These are phyloP conservation scores for Arctium lappa DNA, from an alignment of 129 eudicot species.

Conservation along the genomic window DNA sequence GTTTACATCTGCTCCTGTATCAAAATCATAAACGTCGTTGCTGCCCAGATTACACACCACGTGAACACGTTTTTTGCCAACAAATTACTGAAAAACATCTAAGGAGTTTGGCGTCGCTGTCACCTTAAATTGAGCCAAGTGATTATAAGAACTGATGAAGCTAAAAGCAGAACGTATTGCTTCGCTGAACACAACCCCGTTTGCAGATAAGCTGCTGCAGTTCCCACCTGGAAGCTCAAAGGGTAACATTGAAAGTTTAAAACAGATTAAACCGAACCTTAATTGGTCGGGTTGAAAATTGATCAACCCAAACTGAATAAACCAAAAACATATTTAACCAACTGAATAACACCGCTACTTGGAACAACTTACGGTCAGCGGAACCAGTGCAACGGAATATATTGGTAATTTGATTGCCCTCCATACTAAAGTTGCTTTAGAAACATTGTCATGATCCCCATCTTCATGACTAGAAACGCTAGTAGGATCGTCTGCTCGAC, in stretches of 20 bases:
- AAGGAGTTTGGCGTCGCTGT: constrained; percentile 3
- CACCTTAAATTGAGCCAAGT: constrained; percentile 96
- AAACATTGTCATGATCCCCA: constrained; percentile 33
- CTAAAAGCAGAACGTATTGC: constrained; percentile 54
- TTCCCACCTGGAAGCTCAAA: constrained; percentile 58
- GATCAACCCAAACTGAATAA: background rate
- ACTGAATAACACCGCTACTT: background rate
- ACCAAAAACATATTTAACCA: background rate
- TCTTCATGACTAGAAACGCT: constrained; percentile 19
- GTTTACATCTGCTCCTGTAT: constrained; percentile 87
- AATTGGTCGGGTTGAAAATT: background rate
- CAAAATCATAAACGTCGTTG: constrained; percentile 98
- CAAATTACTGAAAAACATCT: background rate
- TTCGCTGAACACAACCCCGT: constrained; percentile 65
- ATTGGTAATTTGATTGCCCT: constrained; percentile 91
- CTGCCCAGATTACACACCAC: constrained; percentile 47
- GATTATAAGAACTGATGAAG: constrained; percentile 70
- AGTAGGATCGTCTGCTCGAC: constrained; percentile 23
- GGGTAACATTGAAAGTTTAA: background rate
- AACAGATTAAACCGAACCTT: background rate
- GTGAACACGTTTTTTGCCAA: constrained; percentile 3
- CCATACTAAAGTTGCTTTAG: constrained; percentile 74
- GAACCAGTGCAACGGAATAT: constrained; percentile 88
- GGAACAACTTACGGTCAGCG: constrained; percentile 62
- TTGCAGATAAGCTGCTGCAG: constrained; percentile 78